Percentiles rank a stretch among this genome's conserved stretches.
Conservation (phyloP, 306 rosid genomes). For the Gillenia trifoliata region DNA sequence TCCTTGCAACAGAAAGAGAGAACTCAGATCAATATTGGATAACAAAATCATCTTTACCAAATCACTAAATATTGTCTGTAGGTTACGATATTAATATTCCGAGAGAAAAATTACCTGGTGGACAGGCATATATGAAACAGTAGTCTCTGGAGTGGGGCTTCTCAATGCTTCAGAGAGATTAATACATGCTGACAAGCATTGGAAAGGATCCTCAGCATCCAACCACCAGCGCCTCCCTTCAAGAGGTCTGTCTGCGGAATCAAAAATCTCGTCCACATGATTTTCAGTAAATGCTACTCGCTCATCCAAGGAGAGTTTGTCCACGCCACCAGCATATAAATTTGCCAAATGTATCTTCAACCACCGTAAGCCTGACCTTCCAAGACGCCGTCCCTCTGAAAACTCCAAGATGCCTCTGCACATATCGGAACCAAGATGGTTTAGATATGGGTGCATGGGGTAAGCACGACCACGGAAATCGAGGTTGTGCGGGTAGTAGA, state of each 20-base stretch:
- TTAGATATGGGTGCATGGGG: slow-evolving; percentile 92
- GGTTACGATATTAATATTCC: background rate
- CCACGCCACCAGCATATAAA: slow-evolving; percentile 88
- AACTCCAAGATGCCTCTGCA: slow-evolving; percentile 95
- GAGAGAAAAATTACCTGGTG: slow-evolving; percentile 65
- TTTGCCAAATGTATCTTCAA: slow-evolving; percentile 94
- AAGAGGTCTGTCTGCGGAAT: slow-evolving; percentile 83
- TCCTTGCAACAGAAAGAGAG: slow-evolving; percentile 50
- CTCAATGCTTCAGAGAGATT: slow-evolving; percentile 86
- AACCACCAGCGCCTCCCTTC: slow-evolving; percentile 96
- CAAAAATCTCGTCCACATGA: slow-evolving; percentile 69
- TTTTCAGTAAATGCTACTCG: slow-evolving; percentile 64
- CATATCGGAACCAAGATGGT: slow-evolving; percentile 96
- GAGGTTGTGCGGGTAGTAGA: slow-evolving; percentile 94
- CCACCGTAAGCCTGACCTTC: slow-evolving; percentile 85
- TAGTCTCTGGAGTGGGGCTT: slow-evolving; percentile 80
- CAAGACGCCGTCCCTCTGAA: slow-evolving; percentile 84
- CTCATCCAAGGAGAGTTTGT: slow-evolving; percentile 69
- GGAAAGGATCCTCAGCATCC: slow-evolving; percentile 96
- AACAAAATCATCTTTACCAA: background rate
- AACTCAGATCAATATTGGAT: slow-evolving; percentile 8
- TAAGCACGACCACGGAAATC: slow-evolving; percentile 99
- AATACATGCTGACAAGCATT: slow-evolving; percentile 84
- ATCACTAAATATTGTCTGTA: background rate
- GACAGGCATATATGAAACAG: slow-evolving; percentile 76